Base-by-base conservation (phyloP, 2,329 filamentous ascomycete genomes). In the Ophiostoma quercus region DNA sequence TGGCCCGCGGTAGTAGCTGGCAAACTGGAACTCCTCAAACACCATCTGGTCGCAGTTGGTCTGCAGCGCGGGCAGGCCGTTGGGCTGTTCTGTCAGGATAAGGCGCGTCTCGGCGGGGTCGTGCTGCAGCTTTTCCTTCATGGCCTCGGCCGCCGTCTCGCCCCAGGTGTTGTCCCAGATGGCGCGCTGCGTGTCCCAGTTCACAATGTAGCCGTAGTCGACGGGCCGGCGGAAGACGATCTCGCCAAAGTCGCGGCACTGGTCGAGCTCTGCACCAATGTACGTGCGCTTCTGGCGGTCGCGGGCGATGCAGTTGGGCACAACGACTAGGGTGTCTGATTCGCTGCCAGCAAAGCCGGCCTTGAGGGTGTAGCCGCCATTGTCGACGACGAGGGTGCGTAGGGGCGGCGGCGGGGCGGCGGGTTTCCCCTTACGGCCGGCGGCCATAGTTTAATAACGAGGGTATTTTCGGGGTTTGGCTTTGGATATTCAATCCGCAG, bases 1-100 rank as follows among this genome's bases (percentile, higher is more conserved):
- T 92, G 67, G 22, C 2, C 87, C 89, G 72, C 95, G 87, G 73
- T 90, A 90, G 80, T 96, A 96, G 74, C 91, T 90, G 12, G 90
- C 87, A 79, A 99, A 99, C 2, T 92, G 92, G 81, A 95, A 99
- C 77, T 98, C 94, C 77, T 99, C 95, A 82, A 99, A 98, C 1
- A 98, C 87, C 77, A 99, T 92, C 81, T 99, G 94, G 76, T 99
- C 95, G 75, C 92, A 93, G 77, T 97, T 95, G 54, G 89, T 87
- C 79, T 97, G 93, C 73, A 99, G 80, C 14, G 88, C 88, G 0
- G 90, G 88, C 70, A 96, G 84, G 3, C 90, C 88, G 79, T 96
- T 97, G 3, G 93, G 90, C 65, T 92, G 90, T 79, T 99, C 95
- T 1, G 91, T 88, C 67, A 98, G 84, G 3, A 99, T 81, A 70